These are phyloP conservation scores for Trichophyton verrucosum DNA, from an alignment of 2,329 filamentous ascomycete species.

Conservation along the genomic window DNA sequence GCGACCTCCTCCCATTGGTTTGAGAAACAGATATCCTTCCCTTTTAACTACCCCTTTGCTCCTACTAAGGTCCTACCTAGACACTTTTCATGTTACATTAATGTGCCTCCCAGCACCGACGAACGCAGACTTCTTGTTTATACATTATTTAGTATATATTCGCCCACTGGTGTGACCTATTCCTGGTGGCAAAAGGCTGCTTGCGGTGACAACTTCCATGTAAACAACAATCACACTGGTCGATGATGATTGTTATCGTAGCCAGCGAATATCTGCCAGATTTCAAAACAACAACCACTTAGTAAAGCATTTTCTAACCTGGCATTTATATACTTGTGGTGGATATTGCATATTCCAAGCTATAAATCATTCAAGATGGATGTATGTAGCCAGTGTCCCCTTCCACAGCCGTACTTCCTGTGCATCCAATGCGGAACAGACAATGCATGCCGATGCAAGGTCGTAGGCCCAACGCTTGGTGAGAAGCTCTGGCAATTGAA, in stretches of 20 bases:
- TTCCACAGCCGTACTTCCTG: constrained; percentile 20
- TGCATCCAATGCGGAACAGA: constrained; percentile 46
- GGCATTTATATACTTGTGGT: not conserved
- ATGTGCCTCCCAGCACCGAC: not conserved
- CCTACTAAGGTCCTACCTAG: not conserved
- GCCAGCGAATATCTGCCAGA: too few relatives aligned
- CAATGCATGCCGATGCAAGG: constrained; percentile 46
- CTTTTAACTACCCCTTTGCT: not conserved
- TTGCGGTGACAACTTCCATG: not conserved
- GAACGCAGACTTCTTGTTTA: not conserved
- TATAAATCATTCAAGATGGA: not conserved
- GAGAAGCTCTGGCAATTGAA: constrained; percentile 8
- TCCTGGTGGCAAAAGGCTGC: not conserved
- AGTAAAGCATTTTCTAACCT: not conserved
- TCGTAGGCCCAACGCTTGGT: constrained; percentile 44
- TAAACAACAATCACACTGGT: not conserved
- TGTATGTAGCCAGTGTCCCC: not conserved
- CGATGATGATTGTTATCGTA: too few relatives aligned
- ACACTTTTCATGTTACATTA: not conserved
- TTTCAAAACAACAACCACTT: too few relatives aligned
- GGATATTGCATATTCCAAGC: not conserved
- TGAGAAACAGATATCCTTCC: not conserved
- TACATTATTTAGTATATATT: not conserved
- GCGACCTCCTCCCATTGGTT: not conserved
- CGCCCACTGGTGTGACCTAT: not conserved